Evolutionary conservation across 257 asterid genomes (phyloP), one percentile per base, ranked within the genome.

Genomic region (Linaria vulgaris): DNA sequence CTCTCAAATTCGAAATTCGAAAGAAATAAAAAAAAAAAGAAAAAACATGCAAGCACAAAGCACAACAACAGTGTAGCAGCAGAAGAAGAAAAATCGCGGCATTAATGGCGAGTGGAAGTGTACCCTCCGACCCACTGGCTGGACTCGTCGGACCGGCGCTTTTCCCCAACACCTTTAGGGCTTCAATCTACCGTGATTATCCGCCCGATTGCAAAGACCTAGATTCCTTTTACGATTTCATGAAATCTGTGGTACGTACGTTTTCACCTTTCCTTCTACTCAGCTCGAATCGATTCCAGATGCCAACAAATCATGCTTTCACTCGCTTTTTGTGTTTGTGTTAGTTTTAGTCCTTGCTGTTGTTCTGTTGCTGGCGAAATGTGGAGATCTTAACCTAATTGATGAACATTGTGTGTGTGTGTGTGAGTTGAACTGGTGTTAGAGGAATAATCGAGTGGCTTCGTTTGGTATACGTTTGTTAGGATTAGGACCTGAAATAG

Each of bases 221-320:
- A 24, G 79, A 83, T 61, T 80, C 86, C 14, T 19, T 86, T 62
- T 84, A 84, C 64, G 68, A 68, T 58, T 74, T 83, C 63, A 79
- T 86, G 85, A 82, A 86, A 74, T 77, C 82, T 22, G 30, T 73
- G 94, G 95, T 86, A 82, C 9, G 19, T 0, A 67, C 15, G n/a
- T 24, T 31, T 60, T 16, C 15, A 15, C 12, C 11, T 3, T 37
- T 5, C 13, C 15, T 53, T 48, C 31, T 45, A 1, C 20, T 5
- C 19, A 67, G 69, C 73, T 74, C 48, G 39, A n/a, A 23, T 25
- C 15, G 20, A 51, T n/a, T n/a, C n/a, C n/a, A n/a, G n/a, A n/a
- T n/a, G n/a, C n/a, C n/a, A n/a, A n/a, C n/a, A n/a, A n/a, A n/a
- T n/a, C n/a, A n/a, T n/a, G n/a, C n/a, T n/a, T n/a, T n/a, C n/a